Percentiles rank a stretch among this genome's conserved stretches.
Evolutionary conservation across 1,284 basidiomycete genomes (phyloP).

Genomic region (Tylopilus orsonianus): DNA sequence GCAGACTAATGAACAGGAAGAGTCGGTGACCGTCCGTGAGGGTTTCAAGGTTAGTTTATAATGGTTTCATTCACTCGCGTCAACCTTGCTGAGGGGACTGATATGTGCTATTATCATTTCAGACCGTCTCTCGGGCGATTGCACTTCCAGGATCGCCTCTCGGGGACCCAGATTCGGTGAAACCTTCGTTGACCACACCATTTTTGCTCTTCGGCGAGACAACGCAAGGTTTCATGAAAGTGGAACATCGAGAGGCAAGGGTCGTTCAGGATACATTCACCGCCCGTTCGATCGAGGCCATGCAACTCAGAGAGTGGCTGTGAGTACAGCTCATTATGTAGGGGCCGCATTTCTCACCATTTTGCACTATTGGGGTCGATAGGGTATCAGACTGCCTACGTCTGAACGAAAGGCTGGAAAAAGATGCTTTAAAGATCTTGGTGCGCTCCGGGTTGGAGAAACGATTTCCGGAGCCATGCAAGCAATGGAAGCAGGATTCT

Average conservation of each 20-base stretch:
- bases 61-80: no score
- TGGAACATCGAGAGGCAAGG: conserved; percentile 21
- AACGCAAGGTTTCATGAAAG: conserved; percentile 36
- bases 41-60: conserved; percentile 46
- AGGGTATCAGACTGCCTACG: conserved; percentile 30
- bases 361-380: not conserved
- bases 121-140: conserved; percentile 23
- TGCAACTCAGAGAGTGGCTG: conserved; percentile 22
- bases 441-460: conserved; percentile 31
- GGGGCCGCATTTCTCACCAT: not conserved
- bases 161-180: conserved; percentile 14
- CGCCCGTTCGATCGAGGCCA: not conserved
- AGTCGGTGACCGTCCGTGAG: conserved; percentile 40
- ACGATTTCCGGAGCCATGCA: conserved; percentile 25
- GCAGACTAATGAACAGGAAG: conserved; percentile 59
- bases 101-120: not conserved
- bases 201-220: conserved; percentile 38
- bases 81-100: no score
- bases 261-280: conserved; percentile 1
- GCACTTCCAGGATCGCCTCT: not conserved
- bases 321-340: conserved; percentile 6
- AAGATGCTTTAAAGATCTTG: conserved; percentile 32
- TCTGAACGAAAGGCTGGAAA: conserved; percentile 29
- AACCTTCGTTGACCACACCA: conserved; percentile 20
- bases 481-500: conserved; percentile 23